Evolutionary conservation across 2,329 filamentous ascomycete genomes (phyloP), one percentile per base, ranked within the genome.

Genomic region (Fusarium equiseti): DNA sequence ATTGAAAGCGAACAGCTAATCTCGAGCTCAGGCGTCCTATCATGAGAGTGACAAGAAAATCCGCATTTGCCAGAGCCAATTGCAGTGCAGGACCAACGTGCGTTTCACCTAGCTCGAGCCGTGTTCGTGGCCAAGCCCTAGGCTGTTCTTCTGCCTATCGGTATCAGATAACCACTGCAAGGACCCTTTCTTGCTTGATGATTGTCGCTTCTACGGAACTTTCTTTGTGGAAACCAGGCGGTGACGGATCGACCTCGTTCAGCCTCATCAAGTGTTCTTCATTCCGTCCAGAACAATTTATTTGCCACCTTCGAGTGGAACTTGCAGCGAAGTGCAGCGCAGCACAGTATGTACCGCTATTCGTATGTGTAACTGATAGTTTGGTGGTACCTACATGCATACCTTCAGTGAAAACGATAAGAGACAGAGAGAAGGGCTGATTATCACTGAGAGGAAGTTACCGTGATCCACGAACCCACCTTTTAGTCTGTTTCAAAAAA

Each of bases 401-500:
- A 7, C 11, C 27, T 38, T 38, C 35, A 38, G 13, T 26, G 24
- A 40, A 35, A 40, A 32, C 18, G 35, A 38, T n/a, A n/a, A 38
- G 35, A 38, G 35, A 12, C 12, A n/a, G 6, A n/a, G 18, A n/a
- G 29, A 49, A 20, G 32, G 24, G 38, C 27, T 32, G 27, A 57
- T 52, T 63, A 63, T 32, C 51, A 63, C 50, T 29, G 43, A 66
- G 48, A 56, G 35, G 31, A 63, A 38, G 40, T 63, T 60, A 48
- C 43, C 48, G 42, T 53, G 54, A 63, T 62, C 52, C 53, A 59
- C 68, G 50, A 70, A 32, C 38, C 48, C 63, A 70, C 66, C 50
- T 50, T 65, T 59, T 59, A 54, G 59, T 53, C 61, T 53, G 63
- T 64, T 66, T 70, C 70, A 70, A 70, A 72, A 32, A 73, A 63